Percentiles rank a stretch among this genome's conserved stretches.
phyloP scores from a whole-genome alignment of 495 filamentous ascomycete species.

The Amphirosellinia nigrospora region DNA sequence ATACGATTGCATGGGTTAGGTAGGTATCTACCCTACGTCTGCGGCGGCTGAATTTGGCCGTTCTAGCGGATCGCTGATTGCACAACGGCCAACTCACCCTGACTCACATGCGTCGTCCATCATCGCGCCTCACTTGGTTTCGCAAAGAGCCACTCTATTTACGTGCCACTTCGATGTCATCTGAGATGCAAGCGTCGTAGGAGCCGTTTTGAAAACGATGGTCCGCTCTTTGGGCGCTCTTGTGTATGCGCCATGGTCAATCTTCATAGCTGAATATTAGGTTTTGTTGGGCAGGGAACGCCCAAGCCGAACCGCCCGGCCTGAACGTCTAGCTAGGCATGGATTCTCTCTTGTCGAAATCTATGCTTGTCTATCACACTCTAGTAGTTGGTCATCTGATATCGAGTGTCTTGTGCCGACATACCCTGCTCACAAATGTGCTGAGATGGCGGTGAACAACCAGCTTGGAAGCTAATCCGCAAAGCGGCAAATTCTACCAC shows the following conservation, averaged over 20 bases:
- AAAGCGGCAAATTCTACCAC: background rate
- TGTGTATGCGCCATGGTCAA: slow-evolving; percentile 2
- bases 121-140: background rate
- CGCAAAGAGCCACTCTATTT: background rate
- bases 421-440: background rate
- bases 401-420: background rate
- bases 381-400: slow-evolving; percentile 17
- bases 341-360: background rate
- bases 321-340: slow-evolving; percentile 5
- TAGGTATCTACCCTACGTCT: too few relatives aligned
- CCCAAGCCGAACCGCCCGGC: slow-evolving; percentile 19
- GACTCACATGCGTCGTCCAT: slow-evolving; percentile 19
- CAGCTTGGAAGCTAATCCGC: slow-evolving; percentile 11
- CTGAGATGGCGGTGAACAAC: slow-evolving; percentile 17
- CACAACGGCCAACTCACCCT: slow-evolving; percentile 21
- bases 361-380: background rate
- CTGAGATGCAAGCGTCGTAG: background rate
- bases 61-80: background rate
- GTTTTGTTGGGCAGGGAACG: slow-evolving; percentile 21
- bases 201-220: background rate
- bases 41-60: background rate
- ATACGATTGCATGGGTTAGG: background rate
- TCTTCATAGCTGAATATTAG: background rate
- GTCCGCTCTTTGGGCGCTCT: background rate
- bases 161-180: background rate